A percentile compares a stretch with the other conserved stretches of the same genome.
These are phyloP conservation scores for Suhomyces sp. DNA, from an alignment of 805 yeast species.

Conservation along the genomic window DNA sequence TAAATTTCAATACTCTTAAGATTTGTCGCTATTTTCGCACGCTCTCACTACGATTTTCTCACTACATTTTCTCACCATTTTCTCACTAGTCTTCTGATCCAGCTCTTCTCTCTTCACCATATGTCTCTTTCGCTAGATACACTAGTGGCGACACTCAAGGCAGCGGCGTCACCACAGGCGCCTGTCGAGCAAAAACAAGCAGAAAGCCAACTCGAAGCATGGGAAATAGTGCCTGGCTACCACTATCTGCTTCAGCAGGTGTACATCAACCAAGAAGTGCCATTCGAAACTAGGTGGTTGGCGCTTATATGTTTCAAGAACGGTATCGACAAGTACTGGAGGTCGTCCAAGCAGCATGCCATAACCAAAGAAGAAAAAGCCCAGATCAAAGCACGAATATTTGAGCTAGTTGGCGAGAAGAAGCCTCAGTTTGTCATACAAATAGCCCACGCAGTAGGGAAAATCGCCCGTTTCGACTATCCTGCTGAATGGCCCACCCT, in stretches of 20 bases:
- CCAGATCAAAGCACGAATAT: constrained; percentile 56
- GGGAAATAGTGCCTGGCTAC: constrained; percentile 66
- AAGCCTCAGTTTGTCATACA: constrained; percentile 76
- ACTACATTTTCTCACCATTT: not conserved
- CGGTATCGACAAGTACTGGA: constrained; percentile 83
- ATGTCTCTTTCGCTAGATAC: constrained; percentile 5
- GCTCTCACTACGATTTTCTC: not conserved
- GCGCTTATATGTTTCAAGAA: constrained; percentile 87
- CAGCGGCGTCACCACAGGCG: constrained; percentile 34
- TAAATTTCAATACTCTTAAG: not conserved
- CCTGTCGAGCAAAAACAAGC: constrained; percentile 57
- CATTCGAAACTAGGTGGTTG: constrained; percentile 76
- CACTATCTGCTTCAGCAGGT: constrained; percentile 53
- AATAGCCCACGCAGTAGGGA: constrained; percentile 78
- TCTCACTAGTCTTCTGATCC: not conserved
- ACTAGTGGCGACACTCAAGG: constrained; percentile 20
- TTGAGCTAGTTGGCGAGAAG: constrained; percentile 60
- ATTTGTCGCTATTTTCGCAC: not conserved
- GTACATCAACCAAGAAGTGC: constrained; percentile 56
- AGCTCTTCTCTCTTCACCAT: not conserved
- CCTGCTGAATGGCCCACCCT: constrained; percentile 84
- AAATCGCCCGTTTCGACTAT: constrained; percentile 79
- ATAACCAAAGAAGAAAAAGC: constrained; percentile 64
- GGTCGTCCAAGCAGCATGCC: constrained; percentile 56
- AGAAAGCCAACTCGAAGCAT: constrained; percentile 62